These are phyloP conservation scores for Daedaleopsis sinensis DNA, from an alignment of 768 basidiomycete genomes.

Conservation along the genomic window DNA sequence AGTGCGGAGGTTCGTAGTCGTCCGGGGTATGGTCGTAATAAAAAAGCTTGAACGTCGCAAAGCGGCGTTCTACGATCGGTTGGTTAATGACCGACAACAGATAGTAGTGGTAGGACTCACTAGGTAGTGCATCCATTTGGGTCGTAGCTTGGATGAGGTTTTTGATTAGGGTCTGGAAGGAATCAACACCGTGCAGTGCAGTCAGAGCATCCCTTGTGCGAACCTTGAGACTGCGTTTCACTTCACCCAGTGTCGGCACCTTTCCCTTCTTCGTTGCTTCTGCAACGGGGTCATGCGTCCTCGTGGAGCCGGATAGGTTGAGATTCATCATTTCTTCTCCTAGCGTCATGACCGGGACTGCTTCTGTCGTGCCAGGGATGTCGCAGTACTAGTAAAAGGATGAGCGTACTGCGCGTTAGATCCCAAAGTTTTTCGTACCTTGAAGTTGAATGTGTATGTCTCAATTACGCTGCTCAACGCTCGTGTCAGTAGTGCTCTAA, in stretches of 20 bases:
- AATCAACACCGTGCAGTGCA: background rate
- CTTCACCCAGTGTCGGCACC: slow-evolving; percentile 75
- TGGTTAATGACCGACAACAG: no score
- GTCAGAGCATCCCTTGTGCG: background rate
- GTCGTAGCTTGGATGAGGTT: slow-evolving; percentile 78
- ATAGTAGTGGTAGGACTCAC: slow-evolving; percentile 42
- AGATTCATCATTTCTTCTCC: slow-evolving; percentile 60
- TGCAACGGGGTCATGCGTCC: slow-evolving; percentile 56
- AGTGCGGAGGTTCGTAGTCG: slow-evolving; percentile 85
- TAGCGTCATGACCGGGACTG: slow-evolving; percentile 75
- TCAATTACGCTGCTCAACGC: slow-evolving; percentile 67
- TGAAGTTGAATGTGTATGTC: slow-evolving; percentile 88
- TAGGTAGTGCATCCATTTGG: slow-evolving; percentile 79
- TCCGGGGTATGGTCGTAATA: slow-evolving; percentile 79
- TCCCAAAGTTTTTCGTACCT: slow-evolving; percentile 42
- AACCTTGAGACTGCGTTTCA: slow-evolving; percentile 79
- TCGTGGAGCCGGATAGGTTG: slow-evolving; percentile 40
- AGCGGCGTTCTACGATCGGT: slow-evolving; percentile 62
- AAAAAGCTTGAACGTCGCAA: slow-evolving; percentile 86
- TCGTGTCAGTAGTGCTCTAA: background rate
- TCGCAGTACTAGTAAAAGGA: slow-evolving; percentile 59
- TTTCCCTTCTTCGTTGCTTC: slow-evolving; percentile 62
- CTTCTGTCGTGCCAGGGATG: slow-evolving; percentile 58
- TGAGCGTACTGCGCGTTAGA: background rate
- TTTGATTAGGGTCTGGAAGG: slow-evolving; percentile 66